Percentiles rank a stretch among this genome's conserved stretches.
These are phyloP conservation scores for Bipolaris gigantea DNA, from an alignment of 2,329 filamentous ascomycete genomes.

Conservation along the genomic window DNA sequence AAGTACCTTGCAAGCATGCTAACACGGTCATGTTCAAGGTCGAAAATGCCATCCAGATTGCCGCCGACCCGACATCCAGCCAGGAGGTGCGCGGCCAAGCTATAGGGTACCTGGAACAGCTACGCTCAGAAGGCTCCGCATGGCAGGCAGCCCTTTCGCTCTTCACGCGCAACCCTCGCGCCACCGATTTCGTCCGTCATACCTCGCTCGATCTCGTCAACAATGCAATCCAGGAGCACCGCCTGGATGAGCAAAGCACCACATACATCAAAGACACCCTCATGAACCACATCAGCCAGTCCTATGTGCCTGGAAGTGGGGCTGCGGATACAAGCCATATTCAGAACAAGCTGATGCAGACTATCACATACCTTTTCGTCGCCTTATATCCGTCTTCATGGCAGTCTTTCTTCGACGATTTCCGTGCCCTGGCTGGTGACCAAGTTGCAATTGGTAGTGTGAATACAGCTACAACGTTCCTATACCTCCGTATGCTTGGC, in stretches of 20 bases:
- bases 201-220: constrained; percentile 92
- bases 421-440: constrained; percentile 73
- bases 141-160: constrained; percentile 89
- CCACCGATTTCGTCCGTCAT: constrained; percentile 82
- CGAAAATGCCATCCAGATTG: constrained; percentile 93
- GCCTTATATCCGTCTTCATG: constrained; percentile 83
- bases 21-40: constrained; percentile 58
- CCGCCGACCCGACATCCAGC: constrained; percentile 79
- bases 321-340: constrained; percentile 72
- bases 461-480: constrained; percentile 74
- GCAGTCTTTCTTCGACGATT: constrained; percentile 89
- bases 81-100: constrained; percentile 76
- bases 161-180: constrained; percentile 75
- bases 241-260: constrained; percentile 73
- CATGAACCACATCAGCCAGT: constrained; percentile 76
- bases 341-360: constrained; percentile 97
- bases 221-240: constrained; percentile 79
- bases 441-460: constrained; percentile 59
- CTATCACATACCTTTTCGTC: constrained; percentile 89
- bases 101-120: constrained; percentile 74
- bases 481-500: constrained; percentile 85
- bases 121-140: constrained; percentile 78
- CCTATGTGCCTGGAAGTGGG: constrained; percentile 65
- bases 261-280: constrained; percentile 77
- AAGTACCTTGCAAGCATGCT: not conserved